phyloP scores from a whole-genome alignment of 371 early-diverging fungal species.

The Apophysomyces trapeziformis region DNA sequence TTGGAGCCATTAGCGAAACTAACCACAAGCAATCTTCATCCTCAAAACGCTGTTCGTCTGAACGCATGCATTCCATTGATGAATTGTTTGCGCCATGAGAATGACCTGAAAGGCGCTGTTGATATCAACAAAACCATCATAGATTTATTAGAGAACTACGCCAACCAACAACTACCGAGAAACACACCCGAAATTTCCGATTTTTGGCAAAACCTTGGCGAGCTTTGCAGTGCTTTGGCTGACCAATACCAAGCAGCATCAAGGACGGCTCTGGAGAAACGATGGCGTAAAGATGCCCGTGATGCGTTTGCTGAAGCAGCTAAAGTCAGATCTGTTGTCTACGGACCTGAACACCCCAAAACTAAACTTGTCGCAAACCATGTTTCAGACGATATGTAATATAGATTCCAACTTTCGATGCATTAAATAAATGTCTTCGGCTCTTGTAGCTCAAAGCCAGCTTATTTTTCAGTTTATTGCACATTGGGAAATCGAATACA shows the following conservation, averaged over 20 bases:
- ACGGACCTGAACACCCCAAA: constrained; percentile 59
- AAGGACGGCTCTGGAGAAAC: constrained; percentile 32
- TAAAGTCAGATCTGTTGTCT: constrained; percentile 46
- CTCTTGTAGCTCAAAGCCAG: too few species aligned
- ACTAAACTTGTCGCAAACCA: constrained; percentile 25
- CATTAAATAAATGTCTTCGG: too few species aligned
- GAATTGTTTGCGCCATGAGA: constrained; percentile 53
- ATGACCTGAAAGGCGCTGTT: constrained; percentile 60
- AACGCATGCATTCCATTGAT: constrained; percentile 64
- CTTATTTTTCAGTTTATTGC: not conserved
- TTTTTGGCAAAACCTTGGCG: constrained; percentile 64
- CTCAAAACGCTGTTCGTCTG: constrained; percentile 45
- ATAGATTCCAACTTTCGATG: not conserved
- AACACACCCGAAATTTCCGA: constrained; percentile 67
- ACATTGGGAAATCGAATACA: not conserved
- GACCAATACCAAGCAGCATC: constrained; percentile 33
- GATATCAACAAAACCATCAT: constrained; percentile 57
- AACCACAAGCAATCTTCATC: constrained; percentile 31
- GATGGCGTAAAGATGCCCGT: constrained; percentile 54
- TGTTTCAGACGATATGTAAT: not conserved
- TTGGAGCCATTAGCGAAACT: constrained; percentile 23
- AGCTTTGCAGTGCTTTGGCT: constrained; percentile 54
- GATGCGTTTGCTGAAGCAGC: constrained; percentile 51
- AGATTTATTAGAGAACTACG: constrained; percentile 39
- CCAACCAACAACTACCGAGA: constrained; percentile 46